Percentiles rank a stretch among this genome's conserved stretches.
These are phyloP conservation scores for Lyophyllum semitale DNA, from an alignment of 768 basidiomycete species.

Conservation along the genomic window DNA sequence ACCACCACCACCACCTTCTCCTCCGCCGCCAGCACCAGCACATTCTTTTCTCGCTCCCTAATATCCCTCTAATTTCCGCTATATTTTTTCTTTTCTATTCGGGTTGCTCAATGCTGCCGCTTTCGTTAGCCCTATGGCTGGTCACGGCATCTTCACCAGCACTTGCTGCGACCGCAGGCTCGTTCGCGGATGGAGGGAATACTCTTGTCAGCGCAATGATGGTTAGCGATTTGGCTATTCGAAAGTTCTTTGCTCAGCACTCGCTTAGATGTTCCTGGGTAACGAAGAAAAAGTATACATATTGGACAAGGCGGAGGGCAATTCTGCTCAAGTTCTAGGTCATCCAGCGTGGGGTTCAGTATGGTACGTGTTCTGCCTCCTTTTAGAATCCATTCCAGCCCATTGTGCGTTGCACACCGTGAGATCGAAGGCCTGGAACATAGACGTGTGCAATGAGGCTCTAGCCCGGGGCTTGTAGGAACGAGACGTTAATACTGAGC, in stretches of 20 bases:
- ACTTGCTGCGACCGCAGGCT: conserved; percentile 39
- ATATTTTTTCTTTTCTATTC: not conserved
- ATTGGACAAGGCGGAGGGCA: conserved; percentile 77
- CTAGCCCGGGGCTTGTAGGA: too few species aligned
- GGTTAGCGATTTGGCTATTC: conserved; percentile 28
- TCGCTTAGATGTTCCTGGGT: conserved; percentile 63
- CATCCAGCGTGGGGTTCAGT: conserved; percentile 60
- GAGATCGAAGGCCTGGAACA: too few species aligned
- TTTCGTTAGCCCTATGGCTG: conserved; percentile 35
- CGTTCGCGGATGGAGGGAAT: conserved; percentile 47
- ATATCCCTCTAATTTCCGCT: not conserved
- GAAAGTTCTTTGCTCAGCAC: not conserved
- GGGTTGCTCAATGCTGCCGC: conserved; percentile 32
- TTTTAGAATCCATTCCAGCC: not conserved
- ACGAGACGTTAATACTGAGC: too few species aligned
- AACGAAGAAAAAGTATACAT: conserved; percentile 73
- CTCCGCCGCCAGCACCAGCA: conserved; percentile 11
- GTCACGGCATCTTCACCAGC: conserved; percentile 32
- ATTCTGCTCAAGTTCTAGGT: conserved; percentile 53
- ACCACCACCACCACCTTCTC: conserved; percentile 19
- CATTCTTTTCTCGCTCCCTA: not conserved
- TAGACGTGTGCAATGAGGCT: too few species aligned
- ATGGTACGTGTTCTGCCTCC: conserved; percentile 18
- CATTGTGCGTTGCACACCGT: too few species aligned
- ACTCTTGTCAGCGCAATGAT: conserved; percentile 55